Evolutionary conservation across 176 grass and related monocot species (phyloP).

Genomic region (Poa annua): DNA sequence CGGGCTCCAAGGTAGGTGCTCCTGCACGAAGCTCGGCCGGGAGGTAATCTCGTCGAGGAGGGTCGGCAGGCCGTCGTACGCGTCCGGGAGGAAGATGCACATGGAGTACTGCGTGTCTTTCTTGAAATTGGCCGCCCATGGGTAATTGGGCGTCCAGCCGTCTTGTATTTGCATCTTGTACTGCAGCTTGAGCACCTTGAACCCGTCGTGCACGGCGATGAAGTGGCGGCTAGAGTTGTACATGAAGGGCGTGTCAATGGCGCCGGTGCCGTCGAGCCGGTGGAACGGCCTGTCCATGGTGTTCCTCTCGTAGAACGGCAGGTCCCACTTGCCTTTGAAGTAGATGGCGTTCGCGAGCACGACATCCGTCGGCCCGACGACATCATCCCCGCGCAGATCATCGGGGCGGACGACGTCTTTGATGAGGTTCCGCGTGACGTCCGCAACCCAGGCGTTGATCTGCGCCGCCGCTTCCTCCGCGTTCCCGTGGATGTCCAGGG

Average conservation of each 20-base stretch:
- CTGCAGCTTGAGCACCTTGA: conserved; percentile 8
- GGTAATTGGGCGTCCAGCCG: neutral
- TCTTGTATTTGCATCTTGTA: neutral
- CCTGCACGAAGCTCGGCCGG: neutral
- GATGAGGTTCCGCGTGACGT: conserved; percentile 1
- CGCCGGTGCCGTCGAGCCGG: neutral
- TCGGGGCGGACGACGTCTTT: neutral
- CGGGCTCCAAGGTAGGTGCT: neutral
- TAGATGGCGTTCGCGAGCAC: neutral
- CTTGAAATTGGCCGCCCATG: neutral
- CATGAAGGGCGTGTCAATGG: neutral
- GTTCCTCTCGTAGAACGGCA: neutral
- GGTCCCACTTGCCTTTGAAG: neutral
- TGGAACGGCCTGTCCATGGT: neutral
- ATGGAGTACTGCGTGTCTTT: neutral
- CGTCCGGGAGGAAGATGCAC: neutral
- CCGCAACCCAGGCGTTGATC: neutral
- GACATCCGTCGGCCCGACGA: neutral
- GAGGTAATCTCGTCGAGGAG: conserved; percentile 1
- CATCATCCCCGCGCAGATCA: neutral
- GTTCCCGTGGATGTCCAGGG: neutral
- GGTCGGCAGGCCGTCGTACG: neutral
- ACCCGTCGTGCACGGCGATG: conserved; percentile 11
- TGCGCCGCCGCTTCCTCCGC: neutral
- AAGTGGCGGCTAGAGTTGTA: neutral